Evolutionary conservation across 371 early-diverging fungal species (phyloP), one percentile per base, ranked within the genome.

Genomic region (Mucor lusitanicus): DNA sequence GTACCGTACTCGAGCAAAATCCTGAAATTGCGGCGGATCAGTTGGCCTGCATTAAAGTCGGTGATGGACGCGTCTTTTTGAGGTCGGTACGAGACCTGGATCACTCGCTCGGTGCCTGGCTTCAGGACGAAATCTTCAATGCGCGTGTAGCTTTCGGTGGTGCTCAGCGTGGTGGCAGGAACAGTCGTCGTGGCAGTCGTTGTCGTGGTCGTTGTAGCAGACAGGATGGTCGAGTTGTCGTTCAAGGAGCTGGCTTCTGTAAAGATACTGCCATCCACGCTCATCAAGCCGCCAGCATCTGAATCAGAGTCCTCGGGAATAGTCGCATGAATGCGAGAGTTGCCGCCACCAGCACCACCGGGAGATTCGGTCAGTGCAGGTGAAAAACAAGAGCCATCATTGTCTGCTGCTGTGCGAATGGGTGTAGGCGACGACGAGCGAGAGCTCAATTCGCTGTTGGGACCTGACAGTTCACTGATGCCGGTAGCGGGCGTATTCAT

Each of bases 91-190:
- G 91, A 92, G 6, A 97, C 91, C 65, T 91, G 88, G 19, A 98
- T 87, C 0, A 87, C 85, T 23, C 94, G 85, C 69, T 95, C 95
- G 32, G 88, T 86, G 4, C 98, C 97, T 2, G 98, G 92, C 50
- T 91, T 90, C 37, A 99, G 68, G 8, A 88, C 72, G 17, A 98
- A 72, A 69, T 98, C 98, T 64, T 98, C 99, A 58, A 97, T 95
- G 23, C 90, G 73, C 11, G 84, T 81, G 48, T 77, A 83, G 50
- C 75, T 83, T 17, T 77, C 81, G 3, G 46, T 46, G 4, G 46
- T 46, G 21, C 46, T 46, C 8, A 46, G 21, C 8, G 21, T 46
- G 37, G 25, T 42, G 8, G 35, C 28, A 12, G 32, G 30, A 6
- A 30, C 19, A 35, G 64, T 19, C 40, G 60, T 33, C n/a, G n/a